Conservation (phyloP, 495 filamentous ascomycete species). For the Staphylotrichum longicolle region DNA sequence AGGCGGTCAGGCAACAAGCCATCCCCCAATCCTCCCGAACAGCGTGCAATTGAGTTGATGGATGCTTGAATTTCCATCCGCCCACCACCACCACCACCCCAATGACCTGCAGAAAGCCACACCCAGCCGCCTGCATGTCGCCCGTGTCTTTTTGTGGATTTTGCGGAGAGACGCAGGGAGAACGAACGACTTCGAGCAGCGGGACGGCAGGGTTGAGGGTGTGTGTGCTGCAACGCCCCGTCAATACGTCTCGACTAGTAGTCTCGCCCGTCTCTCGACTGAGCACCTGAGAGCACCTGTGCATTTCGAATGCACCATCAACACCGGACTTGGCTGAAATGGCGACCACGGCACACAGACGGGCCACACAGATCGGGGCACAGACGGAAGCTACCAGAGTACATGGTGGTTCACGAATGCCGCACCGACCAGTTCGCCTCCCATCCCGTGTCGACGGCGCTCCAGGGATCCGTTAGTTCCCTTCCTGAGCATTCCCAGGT, state of each 20-base stretch:
- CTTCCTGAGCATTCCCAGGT: constrained; percentile 17
- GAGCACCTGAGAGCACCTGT: too few relatives aligned
- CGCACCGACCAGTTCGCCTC: not conserved
- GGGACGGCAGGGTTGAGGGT: not conserved
- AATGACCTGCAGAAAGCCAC: too few relatives aligned
- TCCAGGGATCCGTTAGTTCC: not conserved
- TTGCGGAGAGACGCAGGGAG: not conserved
- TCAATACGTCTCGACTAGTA: not conserved
- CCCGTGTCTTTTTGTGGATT: constrained; percentile 1
- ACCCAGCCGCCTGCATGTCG: too few relatives aligned
- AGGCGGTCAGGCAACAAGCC: constrained; percentile 30
- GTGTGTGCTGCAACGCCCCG: constrained; percentile 12
- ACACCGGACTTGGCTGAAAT: too few relatives aligned
- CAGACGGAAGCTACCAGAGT: too few relatives aligned
- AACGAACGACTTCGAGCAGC: not conserved
- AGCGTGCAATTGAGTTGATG: not conserved
- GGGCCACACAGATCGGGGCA: too few relatives aligned
- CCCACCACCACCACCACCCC: constrained; percentile 15
- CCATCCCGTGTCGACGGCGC: not conserved
- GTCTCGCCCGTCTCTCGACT: too few relatives aligned
- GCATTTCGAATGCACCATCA: too few relatives aligned
- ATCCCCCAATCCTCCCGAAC: not conserved
- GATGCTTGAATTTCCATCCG: constrained; percentile 1
- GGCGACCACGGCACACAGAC: too few relatives aligned
- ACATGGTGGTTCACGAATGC: too few relatives aligned